A percentile compares a stretch with the other conserved stretches of the same genome.
phyloP scores from a whole-genome alignment of 495 filamentous ascomycete species.

The Neurospora sp. region DNA sequence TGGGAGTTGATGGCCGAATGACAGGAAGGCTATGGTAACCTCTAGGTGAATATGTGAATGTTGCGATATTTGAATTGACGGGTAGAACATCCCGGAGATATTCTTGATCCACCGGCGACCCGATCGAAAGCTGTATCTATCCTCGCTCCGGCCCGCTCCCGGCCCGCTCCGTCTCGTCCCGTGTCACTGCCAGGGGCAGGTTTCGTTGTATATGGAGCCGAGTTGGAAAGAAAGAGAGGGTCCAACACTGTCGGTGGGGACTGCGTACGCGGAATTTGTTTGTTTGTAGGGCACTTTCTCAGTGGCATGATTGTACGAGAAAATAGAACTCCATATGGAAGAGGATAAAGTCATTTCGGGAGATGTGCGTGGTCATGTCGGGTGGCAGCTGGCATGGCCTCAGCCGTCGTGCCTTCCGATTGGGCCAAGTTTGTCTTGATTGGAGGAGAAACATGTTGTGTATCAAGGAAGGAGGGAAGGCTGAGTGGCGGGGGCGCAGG shows the following conservation, averaged over 20 bases:
- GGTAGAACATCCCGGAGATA: not conserved
- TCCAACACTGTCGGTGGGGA: not conserved
- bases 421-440: not conserved
- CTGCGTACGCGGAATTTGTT: too few species aligned
- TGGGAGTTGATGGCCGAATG: too few species aligned
- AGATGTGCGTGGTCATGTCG: too few species aligned
- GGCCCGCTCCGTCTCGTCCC: not conserved
- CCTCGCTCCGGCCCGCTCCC: not conserved
- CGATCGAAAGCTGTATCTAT: not conserved
- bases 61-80: not conserved
- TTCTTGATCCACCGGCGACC: not conserved
- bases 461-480: not conserved
- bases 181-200: not conserved
- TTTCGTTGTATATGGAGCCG: not conserved
- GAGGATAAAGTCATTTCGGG: too few species aligned
- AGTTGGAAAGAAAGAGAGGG: not conserved
- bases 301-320: too few species aligned
- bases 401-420: not conserved
- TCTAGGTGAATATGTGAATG: too few species aligned
- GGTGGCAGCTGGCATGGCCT: too few species aligned
- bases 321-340: too few species aligned
- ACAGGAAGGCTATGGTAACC: too few species aligned
- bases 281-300: too few species aligned
- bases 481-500: too few species aligned
- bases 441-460: not conserved